Evolutionary conservation across 495 filamentous ascomycete genomes (phyloP), one percentile per base, ranked within the genome.

Genomic region (Lepraria neglecta): DNA sequence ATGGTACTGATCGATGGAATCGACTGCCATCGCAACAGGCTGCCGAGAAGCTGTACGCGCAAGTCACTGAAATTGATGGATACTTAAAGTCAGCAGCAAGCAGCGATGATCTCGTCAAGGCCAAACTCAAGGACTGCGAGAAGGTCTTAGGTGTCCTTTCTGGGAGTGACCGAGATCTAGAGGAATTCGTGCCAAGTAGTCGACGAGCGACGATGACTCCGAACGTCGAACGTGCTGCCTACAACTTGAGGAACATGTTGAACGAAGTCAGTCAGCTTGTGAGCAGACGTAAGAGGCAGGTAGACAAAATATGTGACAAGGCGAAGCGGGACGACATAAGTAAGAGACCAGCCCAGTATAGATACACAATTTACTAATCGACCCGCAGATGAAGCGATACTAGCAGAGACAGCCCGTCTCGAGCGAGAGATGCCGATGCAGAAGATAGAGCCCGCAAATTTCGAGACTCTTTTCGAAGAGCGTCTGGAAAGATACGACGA

Each of bases 271-370:
- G 77, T 65, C 82, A 90, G 31, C 80, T 96, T 19, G 91, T 97
- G 68, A 88, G 83, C 59, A 77, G 88, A 47, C 78, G 91, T 53
- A 82, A 83, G 64, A 82, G 87, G 59, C 89, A 88, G 64, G 85
- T 90, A 38, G 89, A 95, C 65, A 74, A 79, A 0, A 70, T 95
- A 40, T 81, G 85, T 33, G 84, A 88, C 59, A 95, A 94, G 68
- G 86, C 83, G 19, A 88, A 88, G 42, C 78, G 82, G 6, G 94
- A 98, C 73, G 94, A 98, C 73, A 92, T 98, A 67, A 95, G 88
- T 80, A 75, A 69, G 76, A 24, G 4, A 11, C 21, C 11, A 15
- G 11, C 53, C 19, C 33, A 14, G 21, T 6, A 1, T 33, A 30
- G 30, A 44, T 51, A 21, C 6, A 17, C 9, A 53, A 28, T 30